Evolutionary conservation across 805 yeast species (phyloP), one percentile per base, ranked within the genome.

Genomic region (Kodamaea hsintzibuensis): DNA sequence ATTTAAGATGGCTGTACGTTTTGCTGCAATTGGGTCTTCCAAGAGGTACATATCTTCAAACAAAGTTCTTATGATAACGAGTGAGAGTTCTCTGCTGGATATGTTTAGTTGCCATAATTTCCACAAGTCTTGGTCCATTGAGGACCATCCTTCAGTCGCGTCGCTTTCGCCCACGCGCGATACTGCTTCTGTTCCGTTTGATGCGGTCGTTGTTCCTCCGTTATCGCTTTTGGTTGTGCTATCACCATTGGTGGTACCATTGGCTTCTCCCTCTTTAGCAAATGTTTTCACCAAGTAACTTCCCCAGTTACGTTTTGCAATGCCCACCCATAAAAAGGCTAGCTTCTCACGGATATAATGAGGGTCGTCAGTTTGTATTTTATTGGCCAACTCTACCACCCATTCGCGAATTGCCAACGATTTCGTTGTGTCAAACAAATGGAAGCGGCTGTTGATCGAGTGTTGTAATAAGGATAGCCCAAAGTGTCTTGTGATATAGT

Each of bases 221-320:
- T 49, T 39, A 9, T 39, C 45, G 25, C 25, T 27, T 16, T 40
- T 42, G 33, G 16, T 40, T 16, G 30, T 45, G 2, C 17, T 19
- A 35, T 19, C 27, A 17, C 37, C 37, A 16, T 44, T 44, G 7
- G 27, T 40, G 9, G 2, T 40, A 18, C 48, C 48, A 45, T 45
- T 48, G 17, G 25, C 25, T 12, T 13, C 39, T 9, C 42, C 19
- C 19, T 48, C 57, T 10, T 35, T 39, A 19, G 25, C 53, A 44
- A 60, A 61, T 2, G 60, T 50, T 56, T 71, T 73, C 19, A 73
- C 77, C n/a, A 88, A 70, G 55, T 81, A 84, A 39, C 82, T 76
- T 14, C 98, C 97, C 99, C 99, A 95, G 30, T 85, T 80, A 54
- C 96, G 79, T 65, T 95, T 95, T 9, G 97, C 96, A 7, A 95